Percentiles rank a stretch among this genome's conserved stretches.
These are phyloP conservation scores for Coemansia sp. DNA, from an alignment of 192 early-diverging fungal genomes.

Conservation along the genomic window DNA sequence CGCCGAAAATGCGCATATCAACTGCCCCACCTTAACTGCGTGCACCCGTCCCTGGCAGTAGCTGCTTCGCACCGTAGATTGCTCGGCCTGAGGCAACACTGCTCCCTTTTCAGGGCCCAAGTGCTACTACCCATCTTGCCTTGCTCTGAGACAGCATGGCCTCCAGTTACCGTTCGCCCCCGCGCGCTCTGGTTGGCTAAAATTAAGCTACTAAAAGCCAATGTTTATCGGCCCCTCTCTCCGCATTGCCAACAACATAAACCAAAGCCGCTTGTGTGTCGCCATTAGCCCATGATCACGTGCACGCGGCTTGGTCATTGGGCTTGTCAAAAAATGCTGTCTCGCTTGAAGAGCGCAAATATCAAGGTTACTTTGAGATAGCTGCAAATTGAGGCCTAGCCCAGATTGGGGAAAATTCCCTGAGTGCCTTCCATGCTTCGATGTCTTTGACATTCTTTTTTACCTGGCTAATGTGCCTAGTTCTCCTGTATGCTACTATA, in stretches of 20 bases:
- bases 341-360: not conserved
- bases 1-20: not conserved
- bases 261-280: not conserved
- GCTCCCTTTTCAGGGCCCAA: not conserved
- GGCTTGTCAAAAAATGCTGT: not conserved
- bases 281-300: not conserved
- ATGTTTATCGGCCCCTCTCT: too few relatives aligned
- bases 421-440: not conserved
- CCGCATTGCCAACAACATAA: not conserved
- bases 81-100: not conserved
- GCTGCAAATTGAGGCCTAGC: not conserved
- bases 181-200: not conserved
- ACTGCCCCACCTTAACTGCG: constrained; percentile 9
- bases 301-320: not conserved
- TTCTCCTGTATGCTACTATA: not conserved
- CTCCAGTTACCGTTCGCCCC: not conserved
- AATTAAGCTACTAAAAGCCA: not conserved
- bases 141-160: not conserved
- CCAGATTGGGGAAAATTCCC: not conserved
- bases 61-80: not conserved
- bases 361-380: not conserved
- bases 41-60: not conserved
- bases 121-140: not conserved
- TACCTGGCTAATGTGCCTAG: not conserved
- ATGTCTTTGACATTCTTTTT: not conserved